Conservation (phyloP, 345 rosid species). For the Cardamine chenopodiifolia region DNA sequence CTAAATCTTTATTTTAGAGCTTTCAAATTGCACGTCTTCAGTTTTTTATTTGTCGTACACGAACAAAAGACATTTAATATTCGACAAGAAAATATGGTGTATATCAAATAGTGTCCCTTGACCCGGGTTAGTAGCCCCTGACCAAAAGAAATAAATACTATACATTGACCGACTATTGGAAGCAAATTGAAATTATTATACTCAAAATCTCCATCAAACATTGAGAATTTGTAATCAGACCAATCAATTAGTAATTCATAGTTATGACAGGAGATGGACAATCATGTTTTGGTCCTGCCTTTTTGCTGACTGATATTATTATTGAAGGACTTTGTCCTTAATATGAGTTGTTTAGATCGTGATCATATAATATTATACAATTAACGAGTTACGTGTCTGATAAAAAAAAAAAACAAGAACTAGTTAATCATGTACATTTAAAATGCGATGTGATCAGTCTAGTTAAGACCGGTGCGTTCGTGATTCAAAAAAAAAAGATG, state of each 20-base stretch:
- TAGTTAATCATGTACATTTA: background rate
- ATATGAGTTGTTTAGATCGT: constrained; percentile 15
- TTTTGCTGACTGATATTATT: constrained; percentile 18
- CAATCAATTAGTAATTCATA: constrained; percentile 1
- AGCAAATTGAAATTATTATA: constrained; percentile 9
- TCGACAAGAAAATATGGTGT: background rate
- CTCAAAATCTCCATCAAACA: constrained; percentile 3
- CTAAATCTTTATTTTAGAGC: no score
- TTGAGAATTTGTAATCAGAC: constrained; percentile 15
- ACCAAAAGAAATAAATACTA: background rate
- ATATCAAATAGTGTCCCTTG: background rate
- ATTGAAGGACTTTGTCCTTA: background rate
- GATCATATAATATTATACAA: background rate
- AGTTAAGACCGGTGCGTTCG: background rate
- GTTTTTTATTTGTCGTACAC: constrained; percentile 14
- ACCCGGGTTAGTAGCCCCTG: background rate
- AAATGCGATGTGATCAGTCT: constrained; percentile 12
- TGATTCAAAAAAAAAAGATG: background rate
- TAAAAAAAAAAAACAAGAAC: background rate
- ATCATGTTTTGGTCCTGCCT: background rate
- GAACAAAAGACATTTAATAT: constrained; percentile 16
- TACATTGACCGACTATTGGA: constrained; percentile 28
- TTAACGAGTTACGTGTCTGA: constrained; percentile 14
- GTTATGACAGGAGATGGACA: constrained; percentile 10
- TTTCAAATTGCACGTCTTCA: constrained; percentile 19